Evolutionary conservation across 1,139 yeast genomes (phyloP), one percentile per base, ranked within the genome.

Genomic region (Zhuliangozyma blackwelliae): DNA sequence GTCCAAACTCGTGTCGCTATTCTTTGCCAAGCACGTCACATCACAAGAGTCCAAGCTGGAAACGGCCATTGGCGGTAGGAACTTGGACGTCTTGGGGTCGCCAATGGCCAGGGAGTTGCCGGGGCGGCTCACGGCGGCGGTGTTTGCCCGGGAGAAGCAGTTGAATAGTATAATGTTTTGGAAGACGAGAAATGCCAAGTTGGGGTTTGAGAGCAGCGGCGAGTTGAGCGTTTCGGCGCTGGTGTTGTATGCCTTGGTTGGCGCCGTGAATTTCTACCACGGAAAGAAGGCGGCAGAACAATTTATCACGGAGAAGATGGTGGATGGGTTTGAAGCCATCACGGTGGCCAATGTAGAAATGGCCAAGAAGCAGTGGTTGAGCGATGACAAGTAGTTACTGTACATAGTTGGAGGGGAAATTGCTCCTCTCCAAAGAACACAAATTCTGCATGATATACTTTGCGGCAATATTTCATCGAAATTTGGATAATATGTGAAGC

Each of bases 171-270:
- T 76, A 29, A 72, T 88, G 61, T 89, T 86, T 65, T 87, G 95
- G 90, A 79, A 75, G 53, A 68, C 75, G 55, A 69, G 78, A 55
- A 72, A 75, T 57, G 72, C 74, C 43, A 68, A 72, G 31, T 60
- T 74, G 43, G 72, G 71, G 31, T 79, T 80, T 49, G 72, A 72
- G 39, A 54, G 54, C 37, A 66, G 70, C 45, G 88, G 87, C 30
- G 83, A 79, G 50, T 44, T 57, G 47, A 59, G 51, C 40, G 82
- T 87, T 5, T 75, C 75, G 45, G 81, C 92, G 2, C 82, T 85
- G 47, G 76, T 85, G 53, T 60, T 87, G 38, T 75, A 77, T 50
- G 90, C 96, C 7, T 61, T 89, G 40, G 68, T 89, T 26, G 97
- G 97, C 12, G 96, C 94, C 2, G 75, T 90, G 34, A 68, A 84